These are phyloP conservation scores for Chlorophyllum brunneum DNA, from an alignment of 768 basidiomycete species.

Conservation along the genomic window DNA sequence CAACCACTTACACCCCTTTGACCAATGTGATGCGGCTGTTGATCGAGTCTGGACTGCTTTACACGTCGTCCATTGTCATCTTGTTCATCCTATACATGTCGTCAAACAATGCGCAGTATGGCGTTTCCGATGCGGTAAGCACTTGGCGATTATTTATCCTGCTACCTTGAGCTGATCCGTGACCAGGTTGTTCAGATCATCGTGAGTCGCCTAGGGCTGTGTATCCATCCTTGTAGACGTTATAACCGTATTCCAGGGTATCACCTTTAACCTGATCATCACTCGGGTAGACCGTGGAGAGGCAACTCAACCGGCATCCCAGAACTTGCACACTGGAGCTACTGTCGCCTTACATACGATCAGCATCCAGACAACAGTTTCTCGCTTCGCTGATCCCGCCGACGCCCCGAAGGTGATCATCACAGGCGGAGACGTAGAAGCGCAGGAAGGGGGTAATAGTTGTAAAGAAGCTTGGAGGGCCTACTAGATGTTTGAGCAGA, in stretches of 20 bases:
- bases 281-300: slow-evolving; percentile 18
- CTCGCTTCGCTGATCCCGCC: slow-evolving; percentile 1
- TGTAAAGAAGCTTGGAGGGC: neutral
- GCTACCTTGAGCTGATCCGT: neutral
- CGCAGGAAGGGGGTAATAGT: neutral
- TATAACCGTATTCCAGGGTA: slow-evolving; percentile 17
- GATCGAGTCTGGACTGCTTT: slow-evolving; percentile 37
- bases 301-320: slow-evolving; percentile 11
- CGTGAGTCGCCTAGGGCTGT: slow-evolving; percentile 18
- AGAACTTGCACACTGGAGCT: slow-evolving; percentile 6
- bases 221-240: neutral
- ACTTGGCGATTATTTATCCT: neutral
- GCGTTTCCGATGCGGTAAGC: slow-evolving; percentile 35
- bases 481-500: neutral
- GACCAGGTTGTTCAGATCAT: slow-evolving; percentile 39
- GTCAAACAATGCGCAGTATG: slow-evolving; percentile 33
- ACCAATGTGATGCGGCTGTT: slow-evolving; percentile 28
- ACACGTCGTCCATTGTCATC: slow-evolving; percentile 31
- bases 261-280: slow-evolving; percentile 25
- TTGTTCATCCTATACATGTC: slow-evolving; percentile 33
- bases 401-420: neutral
- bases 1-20: slow-evolving; percentile 22
- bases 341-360: slow-evolving; percentile 3
- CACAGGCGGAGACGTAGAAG: neutral
- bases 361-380: slow-evolving; percentile 7